Conservation (phyloP, 257 asterid genomes). For the Solanum arcanum region DNA sequence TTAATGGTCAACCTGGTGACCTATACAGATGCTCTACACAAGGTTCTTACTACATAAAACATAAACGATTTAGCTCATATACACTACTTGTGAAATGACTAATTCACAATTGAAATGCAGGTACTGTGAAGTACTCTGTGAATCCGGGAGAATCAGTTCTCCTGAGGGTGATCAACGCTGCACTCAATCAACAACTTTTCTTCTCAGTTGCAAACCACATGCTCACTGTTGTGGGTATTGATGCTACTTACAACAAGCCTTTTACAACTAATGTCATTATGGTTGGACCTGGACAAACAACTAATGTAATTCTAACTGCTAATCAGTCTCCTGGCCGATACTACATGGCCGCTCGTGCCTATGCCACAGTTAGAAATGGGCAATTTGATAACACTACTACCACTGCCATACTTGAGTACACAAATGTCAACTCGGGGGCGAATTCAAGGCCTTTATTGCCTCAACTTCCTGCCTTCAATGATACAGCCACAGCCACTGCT, state of each 20-base stretch:
- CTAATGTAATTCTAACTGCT: constrained; percentile 47
- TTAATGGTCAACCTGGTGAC: constrained; percentile 77
- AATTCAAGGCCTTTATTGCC: constrained; percentile 23
- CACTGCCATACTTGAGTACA: constrained; percentile 53
- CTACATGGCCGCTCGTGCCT: constrained; percentile 51
- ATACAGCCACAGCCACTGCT: constrained; percentile 29
- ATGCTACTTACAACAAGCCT: constrained; percentile 46
- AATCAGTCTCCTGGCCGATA: constrained; percentile 36
- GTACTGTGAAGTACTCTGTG: constrained; percentile 30
- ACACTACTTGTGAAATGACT: not conserved
- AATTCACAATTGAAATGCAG: constrained; percentile 11
- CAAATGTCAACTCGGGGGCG: not conserved
- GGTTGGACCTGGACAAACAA: constrained; percentile 70
- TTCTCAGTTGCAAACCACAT: constrained; percentile 51
- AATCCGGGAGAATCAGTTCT: constrained; percentile 40
- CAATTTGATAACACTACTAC: constrained; percentile 59
- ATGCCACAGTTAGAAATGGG: constrained; percentile 29
- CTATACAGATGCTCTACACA: constrained; percentile 37
- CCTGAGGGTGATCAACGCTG: constrained; percentile 58
- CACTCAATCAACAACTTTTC: constrained; percentile 61
- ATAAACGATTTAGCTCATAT: not conserved
- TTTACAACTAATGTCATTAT: constrained; percentile 38
- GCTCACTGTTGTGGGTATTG: constrained; percentile 51
- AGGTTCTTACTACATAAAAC: constrained; percentile 2
- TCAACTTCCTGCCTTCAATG: constrained; percentile 47